Percentiles rank a stretch among this genome's conserved stretches.
phyloP scores from a whole-genome alignment of 306 rosid genomes.

The Castanospermum australe region DNA sequence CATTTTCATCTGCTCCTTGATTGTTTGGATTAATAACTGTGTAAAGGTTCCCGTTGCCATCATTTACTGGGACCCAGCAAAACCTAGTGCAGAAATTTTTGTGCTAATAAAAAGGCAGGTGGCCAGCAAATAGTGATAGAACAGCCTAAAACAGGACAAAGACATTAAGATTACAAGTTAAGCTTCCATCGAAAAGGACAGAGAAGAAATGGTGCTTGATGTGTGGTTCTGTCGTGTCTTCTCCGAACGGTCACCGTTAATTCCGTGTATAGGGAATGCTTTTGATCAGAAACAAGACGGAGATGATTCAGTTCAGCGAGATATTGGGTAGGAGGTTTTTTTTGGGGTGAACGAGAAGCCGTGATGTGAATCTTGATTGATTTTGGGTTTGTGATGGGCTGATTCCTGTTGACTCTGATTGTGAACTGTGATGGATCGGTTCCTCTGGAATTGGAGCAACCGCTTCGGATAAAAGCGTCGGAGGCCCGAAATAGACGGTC shows the following conservation, averaged over 20 bases:
- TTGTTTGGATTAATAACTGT: too few species aligned
- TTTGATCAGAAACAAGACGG: background rate
- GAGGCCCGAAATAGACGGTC: background rate
- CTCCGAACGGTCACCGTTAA: background rate
- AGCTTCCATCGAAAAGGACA: conserved; percentile 25
- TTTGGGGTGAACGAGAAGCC: too few species aligned
- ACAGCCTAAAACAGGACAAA: too few species aligned
- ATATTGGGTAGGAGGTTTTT: background rate
- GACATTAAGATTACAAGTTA: too few species aligned
- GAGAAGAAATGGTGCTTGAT: background rate
- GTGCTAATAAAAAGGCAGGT: too few species aligned
- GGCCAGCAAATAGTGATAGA: too few species aligned
- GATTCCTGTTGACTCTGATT: too few species aligned
- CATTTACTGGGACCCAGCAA: too few species aligned
- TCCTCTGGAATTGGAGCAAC: background rate
- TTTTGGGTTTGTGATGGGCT: background rate
- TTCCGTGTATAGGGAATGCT: background rate
- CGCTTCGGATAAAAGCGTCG: background rate
- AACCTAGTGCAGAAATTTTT: too few species aligned
- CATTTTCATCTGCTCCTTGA: too few species aligned
- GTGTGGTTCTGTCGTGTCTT: background rate
- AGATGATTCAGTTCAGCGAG: background rate
- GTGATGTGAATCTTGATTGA: background rate
- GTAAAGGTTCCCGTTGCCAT: too few species aligned
- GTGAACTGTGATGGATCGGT: background rate